phyloP scores from a whole-genome alignment of 1,284 basidiomycete species.

The Rhizoctonia solani region DNA sequence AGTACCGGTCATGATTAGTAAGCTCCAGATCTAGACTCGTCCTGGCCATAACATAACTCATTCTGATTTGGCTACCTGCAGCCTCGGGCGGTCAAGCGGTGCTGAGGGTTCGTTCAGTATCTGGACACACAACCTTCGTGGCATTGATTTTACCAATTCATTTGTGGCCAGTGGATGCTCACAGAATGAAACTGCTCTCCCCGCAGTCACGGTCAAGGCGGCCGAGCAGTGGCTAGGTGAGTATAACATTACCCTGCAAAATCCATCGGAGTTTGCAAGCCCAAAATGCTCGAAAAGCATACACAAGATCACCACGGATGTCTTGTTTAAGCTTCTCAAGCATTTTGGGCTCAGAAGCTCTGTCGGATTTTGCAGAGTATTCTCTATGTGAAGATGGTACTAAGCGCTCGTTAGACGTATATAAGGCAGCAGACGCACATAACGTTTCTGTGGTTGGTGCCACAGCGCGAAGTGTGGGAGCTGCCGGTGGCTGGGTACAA shows the following conservation, averaged over 20 bases:
- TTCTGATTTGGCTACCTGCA: neutral
- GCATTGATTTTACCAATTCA: constrained; percentile 32
- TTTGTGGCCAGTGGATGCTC: constrained; percentile 8
- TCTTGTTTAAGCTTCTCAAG: too few relatives aligned
- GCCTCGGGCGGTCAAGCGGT: constrained; percentile 33
- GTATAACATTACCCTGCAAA: too few relatives aligned
- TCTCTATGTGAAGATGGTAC: neutral
- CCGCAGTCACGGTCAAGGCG: constrained; percentile 22
- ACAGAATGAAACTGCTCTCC: neutral
- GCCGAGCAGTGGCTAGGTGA: constrained; percentile 12
- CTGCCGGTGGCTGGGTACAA: constrained; percentile 35
- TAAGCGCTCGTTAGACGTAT: constrained; percentile 2
- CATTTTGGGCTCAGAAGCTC: too few relatives aligned
- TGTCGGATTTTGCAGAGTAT: too few relatives aligned
- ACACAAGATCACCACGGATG: too few relatives aligned
- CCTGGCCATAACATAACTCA: neutral
- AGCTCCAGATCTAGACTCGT: neutral
- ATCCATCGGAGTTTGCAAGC: too few relatives aligned
- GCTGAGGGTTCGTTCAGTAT: constrained; percentile 30
- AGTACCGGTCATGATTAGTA: constrained; percentile 31
- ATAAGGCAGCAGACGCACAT: constrained; percentile 26
- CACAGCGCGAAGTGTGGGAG: constrained; percentile 29
- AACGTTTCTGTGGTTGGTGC: constrained; percentile 31
- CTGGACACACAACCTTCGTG: constrained; percentile 21
- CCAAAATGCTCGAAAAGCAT: too few relatives aligned